Evolutionary conservation across 345 rosid species (phyloP), one percentile per base, ranked within the genome.

Genomic region (Syzygium jambos): DNA sequence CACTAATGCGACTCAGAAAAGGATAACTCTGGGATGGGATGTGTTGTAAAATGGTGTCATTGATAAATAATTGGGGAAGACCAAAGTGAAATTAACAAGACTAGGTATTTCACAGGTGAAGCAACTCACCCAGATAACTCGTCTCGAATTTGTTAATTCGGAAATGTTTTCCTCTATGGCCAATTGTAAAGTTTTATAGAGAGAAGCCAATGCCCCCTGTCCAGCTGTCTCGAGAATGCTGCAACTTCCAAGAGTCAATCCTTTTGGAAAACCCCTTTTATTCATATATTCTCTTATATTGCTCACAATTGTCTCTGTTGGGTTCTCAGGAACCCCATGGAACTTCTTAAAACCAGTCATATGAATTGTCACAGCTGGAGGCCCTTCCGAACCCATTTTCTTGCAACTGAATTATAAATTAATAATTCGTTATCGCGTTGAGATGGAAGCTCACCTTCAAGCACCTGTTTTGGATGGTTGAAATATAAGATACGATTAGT

Each of bases 291-390:
- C 98, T 90, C 90, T 92, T 78, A 98, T 88, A 89, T 94, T 95
- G 86, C 87, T 88, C 52, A 93, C 98, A 87, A 95, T 93, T 65
- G 93, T 93, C 93, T 98, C 99, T 0, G 98, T 96, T 34, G 99
- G 99, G 91, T 98, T 98, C 91, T 95, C 99, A 27, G 98, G 91
- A 90, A 96, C 99, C 87, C 99, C 99, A 94, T 96, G 99, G 90
- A 98, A 96, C 91, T 95, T 98, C 93, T 98, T 96, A 91, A 98
- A 98, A 22, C 99, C 99, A 1, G 99, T 98, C 90, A 96, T 92
- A 87, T 98, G 94, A 78, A 98, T 88, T n/a, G 96, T 94, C 87
- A 95, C 93, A 49, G 92, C 90, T 5, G 95, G 88, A 90, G 96
- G 98, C 92, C 98, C 98, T 95, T 96, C 99, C 38, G 99, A 98